phyloP scores from a whole-genome alignment of 2,329 filamentous ascomycete genomes.

The Fusarium sacchari region DNA sequence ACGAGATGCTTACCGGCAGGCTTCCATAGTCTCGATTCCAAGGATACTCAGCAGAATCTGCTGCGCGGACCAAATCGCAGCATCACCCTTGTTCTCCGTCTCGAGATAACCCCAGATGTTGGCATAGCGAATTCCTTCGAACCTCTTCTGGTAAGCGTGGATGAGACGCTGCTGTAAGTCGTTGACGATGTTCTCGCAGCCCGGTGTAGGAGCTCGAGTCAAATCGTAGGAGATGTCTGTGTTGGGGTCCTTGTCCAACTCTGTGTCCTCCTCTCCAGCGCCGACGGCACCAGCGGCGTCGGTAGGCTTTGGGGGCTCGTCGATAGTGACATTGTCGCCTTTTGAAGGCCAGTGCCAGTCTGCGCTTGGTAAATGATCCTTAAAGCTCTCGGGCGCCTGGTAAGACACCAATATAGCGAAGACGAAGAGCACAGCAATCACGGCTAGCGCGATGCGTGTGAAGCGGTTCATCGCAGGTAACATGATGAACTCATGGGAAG shows the following conservation, averaged over 20 bases:
- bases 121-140: conserved; percentile 40
- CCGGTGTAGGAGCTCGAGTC: conserved; percentile 24
- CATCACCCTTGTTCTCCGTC: conserved; percentile 45
- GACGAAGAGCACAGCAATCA: conserved; percentile 36
- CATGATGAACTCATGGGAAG: conserved; percentile 30
- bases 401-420: conserved; percentile 35
- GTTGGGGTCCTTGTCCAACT: conserved; percentile 22
- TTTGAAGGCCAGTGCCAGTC: conserved; percentile 38
- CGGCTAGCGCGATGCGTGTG: conserved; percentile 40
- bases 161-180: conserved; percentile 43
- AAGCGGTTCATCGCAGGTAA: conserved; percentile 36
- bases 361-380: conserved; percentile 24
- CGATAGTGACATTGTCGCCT: conserved; percentile 9
- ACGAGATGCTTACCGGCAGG: conserved; percentile 36
- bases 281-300: conserved; percentile 16
- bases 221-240: conserved; percentile 41
- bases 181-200: conserved; percentile 42
- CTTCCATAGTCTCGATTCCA: conserved; percentile 44
- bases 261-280: conserved; percentile 30
- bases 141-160: conserved; percentile 39
- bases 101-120: conserved; percentile 46
- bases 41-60: conserved; percentile 42
- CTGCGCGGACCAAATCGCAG: conserved; percentile 44
- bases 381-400: conserved; percentile 32
- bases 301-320: conserved; percentile 19